Evolutionary conservation across 1,139 yeast genomes (phyloP).

Genomic region (Yamadazyma mexicana): DNA sequence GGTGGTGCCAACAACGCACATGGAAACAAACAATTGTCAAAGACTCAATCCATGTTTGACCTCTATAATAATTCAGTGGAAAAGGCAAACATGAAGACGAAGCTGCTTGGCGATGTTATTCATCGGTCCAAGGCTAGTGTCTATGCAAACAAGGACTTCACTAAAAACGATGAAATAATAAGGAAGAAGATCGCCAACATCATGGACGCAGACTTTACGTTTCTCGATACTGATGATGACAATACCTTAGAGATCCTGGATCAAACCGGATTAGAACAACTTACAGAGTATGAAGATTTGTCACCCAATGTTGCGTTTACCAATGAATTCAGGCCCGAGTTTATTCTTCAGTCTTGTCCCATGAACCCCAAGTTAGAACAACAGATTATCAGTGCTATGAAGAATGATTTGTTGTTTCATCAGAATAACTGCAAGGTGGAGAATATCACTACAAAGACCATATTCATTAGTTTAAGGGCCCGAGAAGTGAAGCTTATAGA

Average conservation of each 20-base stretch:
- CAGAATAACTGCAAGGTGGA: constrained; percentile 38
- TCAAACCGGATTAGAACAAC: constrained; percentile 1
- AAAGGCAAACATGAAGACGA: constrained; percentile 5
- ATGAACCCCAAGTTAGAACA: constrained; percentile 51
- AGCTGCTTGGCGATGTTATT: constrained; percentile 11
- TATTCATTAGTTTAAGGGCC: constrained; percentile 52
- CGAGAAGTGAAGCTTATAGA: constrained; percentile 57
- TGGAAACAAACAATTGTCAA: constrained; percentile 20
- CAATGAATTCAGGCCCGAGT: constrained; percentile 55
- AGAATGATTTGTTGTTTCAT: constrained; percentile 49
- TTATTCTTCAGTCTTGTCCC: constrained; percentile 50
- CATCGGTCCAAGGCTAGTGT: constrained; percentile 14
- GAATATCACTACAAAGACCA: constrained; percentile 34
- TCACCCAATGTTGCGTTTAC: constrained; percentile 49
- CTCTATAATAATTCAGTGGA: constrained; percentile 18
- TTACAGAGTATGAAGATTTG: constrained; percentile 24
- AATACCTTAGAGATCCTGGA: constrained; percentile 7
- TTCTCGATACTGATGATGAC: constrained; percentile 3
- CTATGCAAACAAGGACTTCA: constrained; percentile 19
- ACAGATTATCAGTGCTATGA: constrained; percentile 55
- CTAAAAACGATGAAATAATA: constrained; percentile 25
- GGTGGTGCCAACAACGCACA: not conserved
- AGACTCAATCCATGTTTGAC: constrained; percentile 43
- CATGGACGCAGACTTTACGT: constrained; percentile 20
- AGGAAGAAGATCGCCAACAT: constrained; percentile 27